Base-by-base conservation (phyloP, 768 basidiomycete genomes). In the Candolleomyces efflorescens region DNA sequence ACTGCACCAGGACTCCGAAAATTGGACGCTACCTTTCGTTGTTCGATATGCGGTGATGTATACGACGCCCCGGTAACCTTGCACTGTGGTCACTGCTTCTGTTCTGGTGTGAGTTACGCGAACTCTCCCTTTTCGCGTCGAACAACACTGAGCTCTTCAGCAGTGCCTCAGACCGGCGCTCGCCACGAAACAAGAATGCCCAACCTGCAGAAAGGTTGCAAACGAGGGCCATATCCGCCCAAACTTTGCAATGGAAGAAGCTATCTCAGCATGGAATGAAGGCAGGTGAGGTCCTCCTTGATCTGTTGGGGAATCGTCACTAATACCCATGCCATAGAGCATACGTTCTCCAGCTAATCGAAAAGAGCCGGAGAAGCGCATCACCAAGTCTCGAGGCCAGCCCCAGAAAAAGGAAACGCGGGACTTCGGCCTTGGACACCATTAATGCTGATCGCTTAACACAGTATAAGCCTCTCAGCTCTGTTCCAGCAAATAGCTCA, bases 41-140 rank as follows among this genome's bases (percentile, higher is more conserved):
- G 92, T 63, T 78, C 80, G 24, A 91, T 94, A 55, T 94, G 92
- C 66, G 77, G 84, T 39, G 89, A 92, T 59, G 75, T 86, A 36
- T 89, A 83, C 64, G 81, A 81, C 53, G 90, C 79, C 0, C 92
- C 92, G 4, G 85, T 93, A 24, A 83, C 82, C 2, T 78, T 93
- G 3, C 68, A 69, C 5, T 93, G 92, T 65, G 91, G 90, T 0
- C 92, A 94, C 64, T 86, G 84, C 49, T 94, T 92, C 67, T 93
- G 92, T 72, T 90, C 89, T 13, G 67, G 81, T 64, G 89, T 90
- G 61, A 63, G 85, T 56, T 32, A 11, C 11, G 32, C 5, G 11
- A 32, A 32, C 1, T n/a, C 13, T 22, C 11, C 20, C 52, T 43
- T 10, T 24, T 10, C 44, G 9, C 17, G 18, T 36, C 7, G 13